Evolutionary conservation across 2,329 filamentous ascomycete species (phyloP), one percentile per base, ranked within the genome.

Genomic region (Trichothecium sympodiale): DNA sequence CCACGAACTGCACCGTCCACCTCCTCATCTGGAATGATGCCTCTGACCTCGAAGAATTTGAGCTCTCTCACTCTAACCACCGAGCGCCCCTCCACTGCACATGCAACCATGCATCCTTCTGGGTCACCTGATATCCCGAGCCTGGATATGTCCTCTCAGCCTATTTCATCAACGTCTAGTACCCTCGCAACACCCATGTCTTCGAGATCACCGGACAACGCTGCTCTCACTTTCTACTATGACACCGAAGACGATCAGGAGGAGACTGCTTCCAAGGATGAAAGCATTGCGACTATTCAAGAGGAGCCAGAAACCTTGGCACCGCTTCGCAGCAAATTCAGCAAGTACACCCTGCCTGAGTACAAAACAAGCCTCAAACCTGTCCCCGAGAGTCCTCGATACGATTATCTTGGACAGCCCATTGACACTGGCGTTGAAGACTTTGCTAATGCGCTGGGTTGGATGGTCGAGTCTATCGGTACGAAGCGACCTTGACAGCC

Each of bases 381-480:
- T 33, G 31, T 25, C 20, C 20, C 20, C 20, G 20, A 25, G 20
- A 16, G 31, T 13, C 31, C 31, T 23, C 15, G 14, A 10, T 25
- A 10, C 20, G 20, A 25, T 40, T 42, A 59, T 13, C 48, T 64
- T 3, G 53, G 52, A 8, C 44, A 50, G 28, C 59, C 57, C 3
- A 51, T 55, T 29, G 57, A 61, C 33, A 50, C 54, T 4, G 57
- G 55, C 16, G 45, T 64, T 5, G 60, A 63, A 32, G 57, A 63
- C 37, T 60, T 65, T 41, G 55, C 51, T 29, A 55, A 43, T 34
- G 70, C 74, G 47, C 53, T 73, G 41, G 59, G 64, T 36, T 73
- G 69, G 67, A 67, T 74, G 50, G 64, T 62, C 9, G 60, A 64
- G 23, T 54, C 61, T 17, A 69, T 74, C 41, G 55, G 56, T 34